phyloP scores from a whole-genome alignment of 2,329 filamentous ascomycete species.

The Gaeumannomyces tritici region DNA sequence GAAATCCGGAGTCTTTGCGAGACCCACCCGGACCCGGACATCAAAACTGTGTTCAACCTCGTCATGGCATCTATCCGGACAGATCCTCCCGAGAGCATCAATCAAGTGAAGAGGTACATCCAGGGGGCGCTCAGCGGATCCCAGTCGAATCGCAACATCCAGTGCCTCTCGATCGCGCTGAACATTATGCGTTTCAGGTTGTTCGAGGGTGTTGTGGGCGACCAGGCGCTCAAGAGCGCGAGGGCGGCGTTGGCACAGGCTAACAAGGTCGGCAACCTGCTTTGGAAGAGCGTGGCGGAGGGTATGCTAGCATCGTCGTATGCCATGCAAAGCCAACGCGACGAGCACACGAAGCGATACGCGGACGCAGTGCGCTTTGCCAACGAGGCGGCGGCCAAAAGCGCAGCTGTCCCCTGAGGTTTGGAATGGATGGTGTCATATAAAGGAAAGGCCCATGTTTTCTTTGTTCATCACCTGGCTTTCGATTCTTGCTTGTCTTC shows the following conservation, averaged over 20 bases:
- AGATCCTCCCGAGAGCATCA: conserved; percentile 54
- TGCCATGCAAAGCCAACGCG: conserved; percentile 51
- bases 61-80: conserved; percentile 59
- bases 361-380: conserved; percentile 19
- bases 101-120: conserved; percentile 70
- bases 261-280: conserved; percentile 56
- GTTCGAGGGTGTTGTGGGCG: conserved; percentile 73
- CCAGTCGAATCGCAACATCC: conserved; percentile 61
- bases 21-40: conserved; percentile 62
- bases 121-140: conserved; percentile 62
- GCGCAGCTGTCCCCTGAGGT: not conserved
- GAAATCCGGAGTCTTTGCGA: conserved; percentile 58
- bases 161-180: conserved; percentile 74
- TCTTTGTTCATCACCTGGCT: not conserved
- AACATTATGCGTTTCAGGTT: conserved; percentile 78
- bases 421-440: not conserved
- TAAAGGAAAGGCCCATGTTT: not conserved
- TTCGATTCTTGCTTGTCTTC: not conserved
- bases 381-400: conserved; percentile 20
- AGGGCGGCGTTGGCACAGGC: conserved; percentile 60
- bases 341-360: not conserved
- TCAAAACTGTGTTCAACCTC: conserved; percentile 69
- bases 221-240: conserved; percentile 69
- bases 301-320: conserved; percentile 69
- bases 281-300: conserved; percentile 75